phyloP scores from a whole-genome alignment of 169 alveolate species.

The Perkinsus olseni region DNA sequence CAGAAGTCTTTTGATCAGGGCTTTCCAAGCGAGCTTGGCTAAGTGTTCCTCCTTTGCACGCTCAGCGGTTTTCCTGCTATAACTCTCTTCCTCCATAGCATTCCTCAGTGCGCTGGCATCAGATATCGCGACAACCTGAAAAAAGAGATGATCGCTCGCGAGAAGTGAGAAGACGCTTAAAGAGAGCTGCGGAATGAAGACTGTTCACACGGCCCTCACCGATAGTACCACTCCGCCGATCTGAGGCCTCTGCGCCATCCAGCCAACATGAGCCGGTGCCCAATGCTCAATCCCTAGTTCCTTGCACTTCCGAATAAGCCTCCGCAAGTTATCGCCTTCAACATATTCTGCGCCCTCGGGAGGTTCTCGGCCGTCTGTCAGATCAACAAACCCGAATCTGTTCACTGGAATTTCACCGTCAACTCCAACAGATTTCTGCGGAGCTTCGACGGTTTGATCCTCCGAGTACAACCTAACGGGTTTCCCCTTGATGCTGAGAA shows the following conservation, averaged over 20 bases:
- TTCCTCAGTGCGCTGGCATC: neutral
- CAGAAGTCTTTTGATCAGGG: neutral
- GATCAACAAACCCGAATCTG: neutral
- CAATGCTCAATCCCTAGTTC: neutral
- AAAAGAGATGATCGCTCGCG: neutral
- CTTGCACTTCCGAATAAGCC: neutral
- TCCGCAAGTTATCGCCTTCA: neutral
- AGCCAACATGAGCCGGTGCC: neutral
- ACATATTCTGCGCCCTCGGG: neutral
- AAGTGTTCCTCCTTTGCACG: neutral
- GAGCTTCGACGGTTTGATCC: neutral
- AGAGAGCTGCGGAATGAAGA: too few relatives aligned
- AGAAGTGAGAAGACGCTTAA: too few relatives aligned
- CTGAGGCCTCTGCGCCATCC: neutral
- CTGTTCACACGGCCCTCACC: neutral
- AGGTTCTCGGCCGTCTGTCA: neutral
- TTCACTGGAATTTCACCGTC: neutral
- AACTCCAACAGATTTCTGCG: neutral
- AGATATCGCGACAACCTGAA: neutral
- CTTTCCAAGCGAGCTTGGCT: neutral
- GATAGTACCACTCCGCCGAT: neutral
- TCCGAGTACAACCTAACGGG: neutral
- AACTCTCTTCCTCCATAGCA: neutral
- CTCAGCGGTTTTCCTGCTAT: neutral
- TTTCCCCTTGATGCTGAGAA: neutral